Base-by-base conservation (phyloP, 169 alveolate species). In the Ichthyophthirius multifiliis region DNA sequence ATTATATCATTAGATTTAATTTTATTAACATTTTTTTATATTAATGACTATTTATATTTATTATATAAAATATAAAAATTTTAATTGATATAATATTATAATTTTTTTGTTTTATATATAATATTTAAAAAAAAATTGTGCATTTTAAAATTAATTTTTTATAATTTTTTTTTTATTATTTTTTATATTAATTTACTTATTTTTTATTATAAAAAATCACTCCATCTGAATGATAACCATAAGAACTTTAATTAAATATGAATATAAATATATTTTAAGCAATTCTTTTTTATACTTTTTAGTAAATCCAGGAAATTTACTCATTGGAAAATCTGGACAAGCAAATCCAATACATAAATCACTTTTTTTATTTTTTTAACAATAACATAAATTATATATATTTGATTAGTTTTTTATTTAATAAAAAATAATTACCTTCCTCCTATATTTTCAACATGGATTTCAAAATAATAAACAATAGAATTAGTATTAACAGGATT, bases 291-390 rank as follows among this genome's bases (percentile, higher is more conserved):
- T 23, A 37, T 67, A 67, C 77, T 67, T 67, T 39, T 23, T 37
- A 5, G 77, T 67, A 34, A 15, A 44, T 12, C 77, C 77, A 18
- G 77, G 77, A 13, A 18, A 32, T 20, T 67, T 67, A 39, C 41
- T 67, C 46, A 20, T 18, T 12, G 77, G 77, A 44, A 67, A 67
- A 67, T 67, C 77, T n/a, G 39, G 20, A 67, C 41, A 47, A 18
- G 77, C 77, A 39, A 67, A 67, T 16, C 77, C 77, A 18, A 67
- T 44, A n/a, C 77, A 35, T n/a, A 67, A 18, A 67, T 67, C 77
- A 13, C 77, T 67, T 18, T 12, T 65, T 65, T 41, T 41, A 41
- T 41, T 7, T 9, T 9, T 41, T 41, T 41, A 41, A 41, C 12
- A 41, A 41, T 9, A 9, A 41, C 7, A 41, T 41, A 41, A 41